Conservation (phyloP, 306 rosid species). For the Gillenia trifoliata region DNA sequence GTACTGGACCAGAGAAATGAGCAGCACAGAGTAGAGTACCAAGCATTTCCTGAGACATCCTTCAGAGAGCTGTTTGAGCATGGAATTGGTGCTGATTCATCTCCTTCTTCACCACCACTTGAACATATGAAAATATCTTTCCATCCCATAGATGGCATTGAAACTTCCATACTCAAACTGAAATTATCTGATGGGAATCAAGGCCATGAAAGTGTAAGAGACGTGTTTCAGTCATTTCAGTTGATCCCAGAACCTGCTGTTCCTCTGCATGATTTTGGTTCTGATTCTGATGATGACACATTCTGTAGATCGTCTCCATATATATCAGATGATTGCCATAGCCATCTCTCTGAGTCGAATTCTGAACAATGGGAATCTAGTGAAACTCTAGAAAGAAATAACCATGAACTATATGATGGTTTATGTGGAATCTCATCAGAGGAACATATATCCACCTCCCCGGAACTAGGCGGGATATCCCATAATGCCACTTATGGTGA, state of each 20-base stretch:
- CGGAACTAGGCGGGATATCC: slow-evolving; percentile 29
- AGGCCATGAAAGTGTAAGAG: slow-evolving; percentile 49
- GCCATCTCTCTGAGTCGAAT: slow-evolving; percentile 59
- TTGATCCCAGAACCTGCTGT: slow-evolving; percentile 69
- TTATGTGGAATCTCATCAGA: slow-evolving; percentile 42
- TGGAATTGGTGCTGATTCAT: slow-evolving; percentile 44
- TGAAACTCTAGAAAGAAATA: slow-evolving; percentile 48
- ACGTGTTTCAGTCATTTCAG: slow-evolving; percentile 79
- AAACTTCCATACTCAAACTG: slow-evolving; percentile 65
- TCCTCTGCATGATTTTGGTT: slow-evolving; percentile 53
- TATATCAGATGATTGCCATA: slow-evolving; percentile 66
- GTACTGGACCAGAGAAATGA: slow-evolving; percentile 41
- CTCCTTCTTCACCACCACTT: slow-evolving; percentile 91
- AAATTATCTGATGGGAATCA: slow-evolving; percentile 73
- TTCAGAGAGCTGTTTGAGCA: slow-evolving; percentile 36
- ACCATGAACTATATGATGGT: slow-evolving; percentile 44
- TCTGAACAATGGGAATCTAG: slow-evolving; percentile 89
- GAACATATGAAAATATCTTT: slow-evolving; percentile 94
- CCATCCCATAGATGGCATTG: slow-evolving; percentile 58
- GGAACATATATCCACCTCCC: slow-evolving; percentile 39
- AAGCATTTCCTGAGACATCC: slow-evolving; percentile 33
- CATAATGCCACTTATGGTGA: slow-evolving; percentile 30
- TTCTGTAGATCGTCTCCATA: slow-evolving; percentile 88
- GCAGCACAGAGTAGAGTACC: slow-evolving; percentile 23
- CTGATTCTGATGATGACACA: slow-evolving; percentile 81